Evolutionary conservation across 306 rosid genomes (phyloP), one percentile per base, ranked within the genome.

Genomic region (Mimosa bimucronata): DNA sequence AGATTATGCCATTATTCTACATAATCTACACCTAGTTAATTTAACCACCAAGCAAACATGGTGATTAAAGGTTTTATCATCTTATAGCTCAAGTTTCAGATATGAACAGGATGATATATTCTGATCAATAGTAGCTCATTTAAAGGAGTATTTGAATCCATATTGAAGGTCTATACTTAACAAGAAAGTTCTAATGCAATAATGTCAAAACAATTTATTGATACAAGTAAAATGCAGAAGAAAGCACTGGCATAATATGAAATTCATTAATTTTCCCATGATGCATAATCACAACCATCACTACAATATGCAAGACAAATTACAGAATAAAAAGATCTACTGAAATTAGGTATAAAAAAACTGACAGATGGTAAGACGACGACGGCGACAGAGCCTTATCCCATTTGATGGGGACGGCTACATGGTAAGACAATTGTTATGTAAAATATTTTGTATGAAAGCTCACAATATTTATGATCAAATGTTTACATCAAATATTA

Each of bases 201-300:
- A 73, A 81, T 30, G 41, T 21, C 75, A 48, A 67, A 68, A 81
- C 66, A 68, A 74, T 64, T 69, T 52, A 78, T 44, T 30, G 21
- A 61, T 61, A 64, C 76, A 30, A 80, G 64, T 25, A 48, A 73
- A 68, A 45, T 37, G 34, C 66, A 71, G 21, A 79, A 74, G 55
- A 62, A 62, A 21, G 64, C 26, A 55, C 26, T 34, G 45, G 71
- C 53, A 69, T 41, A 81, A 78, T 31, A 78, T 64, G 77, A 38
- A 53, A 42, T 75, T 68, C 73, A 37, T 52, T 38, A 66, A 73
- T 23, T 21, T 41, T 55, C 69, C 53, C 21, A 74, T 9, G 55
- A 30, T 53, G 30, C 58, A 79, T 66, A 70, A 64, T 37, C 79
- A 29, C 60, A 46, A 79, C 48, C 70, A 79, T 67, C 58, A 69